Evolutionary conservation across 2,329 filamentous ascomycete genomes (phyloP).

Genomic region (Colletotrichum abscissum): DNA sequence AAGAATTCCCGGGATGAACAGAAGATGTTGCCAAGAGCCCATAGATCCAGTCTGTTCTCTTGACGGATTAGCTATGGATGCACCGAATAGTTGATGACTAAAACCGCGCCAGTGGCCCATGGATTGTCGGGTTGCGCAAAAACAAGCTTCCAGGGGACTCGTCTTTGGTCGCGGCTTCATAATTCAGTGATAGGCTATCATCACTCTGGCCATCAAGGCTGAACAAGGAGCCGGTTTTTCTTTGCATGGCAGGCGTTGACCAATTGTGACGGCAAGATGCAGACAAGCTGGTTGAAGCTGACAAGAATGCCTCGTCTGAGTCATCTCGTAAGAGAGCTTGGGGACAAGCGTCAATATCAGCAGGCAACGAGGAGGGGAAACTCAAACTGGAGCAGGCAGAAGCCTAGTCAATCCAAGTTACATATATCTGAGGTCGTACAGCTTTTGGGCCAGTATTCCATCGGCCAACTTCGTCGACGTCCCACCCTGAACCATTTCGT

Average conservation of each 20-base stretch:
- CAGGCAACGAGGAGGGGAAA: neutral
- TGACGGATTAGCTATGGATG: neutral
- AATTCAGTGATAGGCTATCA: neutral
- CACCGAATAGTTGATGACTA: neutral
- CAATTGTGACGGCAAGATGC: neutral
- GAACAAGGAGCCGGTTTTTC: neutral
- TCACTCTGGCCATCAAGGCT: neutral
- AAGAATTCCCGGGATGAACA: neutral
- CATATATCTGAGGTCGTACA: neutral
- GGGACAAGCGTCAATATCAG: neutral
- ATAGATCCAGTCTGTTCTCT: neutral
- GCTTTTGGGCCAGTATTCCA: neutral
- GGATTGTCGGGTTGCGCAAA: neutral
- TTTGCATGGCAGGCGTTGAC: neutral
- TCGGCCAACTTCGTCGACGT: neutral
- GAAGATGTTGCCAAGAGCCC: neutral
- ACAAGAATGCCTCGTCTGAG: neutral
- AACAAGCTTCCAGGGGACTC: neutral
- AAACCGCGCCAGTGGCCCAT: neutral
- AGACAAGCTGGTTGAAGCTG: neutral
- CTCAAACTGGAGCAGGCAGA: neutral
- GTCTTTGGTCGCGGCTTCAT: neutral
- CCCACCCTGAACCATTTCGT: neutral
- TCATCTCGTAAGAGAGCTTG: neutral
- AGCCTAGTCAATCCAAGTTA: neutral